A percentile compares a stretch with the other conserved stretches of the same genome.
Conservation (phyloP, 176 grass and related monocot genomes). For the Avena eriantha region DNA sequence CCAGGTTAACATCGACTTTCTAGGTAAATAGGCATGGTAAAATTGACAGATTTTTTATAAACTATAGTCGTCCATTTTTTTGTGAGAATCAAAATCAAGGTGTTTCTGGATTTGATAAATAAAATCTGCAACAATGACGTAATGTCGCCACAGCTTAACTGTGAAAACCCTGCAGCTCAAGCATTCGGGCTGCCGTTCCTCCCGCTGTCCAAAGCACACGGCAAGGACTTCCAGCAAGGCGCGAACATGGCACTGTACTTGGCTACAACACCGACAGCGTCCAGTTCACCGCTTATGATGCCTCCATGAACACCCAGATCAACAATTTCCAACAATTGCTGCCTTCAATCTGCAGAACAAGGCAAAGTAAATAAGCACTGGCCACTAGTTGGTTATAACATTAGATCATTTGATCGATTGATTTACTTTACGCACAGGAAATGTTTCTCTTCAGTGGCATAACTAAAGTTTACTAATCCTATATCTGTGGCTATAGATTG, state of each 20-base stretch:
- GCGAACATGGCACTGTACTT: conserved; percentile 4
- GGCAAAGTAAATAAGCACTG: background rate
- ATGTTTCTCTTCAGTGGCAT: background rate
- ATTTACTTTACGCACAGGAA: background rate
- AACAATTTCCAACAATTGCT: background rate
- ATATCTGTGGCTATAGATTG: background rate
- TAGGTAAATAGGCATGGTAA: background rate
- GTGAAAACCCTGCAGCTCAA: background rate
- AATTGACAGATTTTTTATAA: background rate
- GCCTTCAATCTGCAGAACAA: background rate
- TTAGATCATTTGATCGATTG: background rate
- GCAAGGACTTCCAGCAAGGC: background rate
- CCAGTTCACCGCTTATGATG: background rate
- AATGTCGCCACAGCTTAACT: too few relatives aligned
- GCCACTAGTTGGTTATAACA: background rate
- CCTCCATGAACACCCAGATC: background rate
- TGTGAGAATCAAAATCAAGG: background rate
- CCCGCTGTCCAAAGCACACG: background rate
- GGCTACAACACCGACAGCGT: background rate
- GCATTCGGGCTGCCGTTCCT: background rate
- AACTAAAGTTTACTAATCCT: background rate
- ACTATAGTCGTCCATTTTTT: background rate
- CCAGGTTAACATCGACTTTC: background rate
- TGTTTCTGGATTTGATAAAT: too few relatives aligned
- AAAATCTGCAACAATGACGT: too few relatives aligned